A percentile compares a stretch with the other conserved stretches of the same genome.
These are phyloP conservation scores for Syzygium jambos DNA, from an alignment of 345 rosid species.

Conservation along the genomic window DNA sequence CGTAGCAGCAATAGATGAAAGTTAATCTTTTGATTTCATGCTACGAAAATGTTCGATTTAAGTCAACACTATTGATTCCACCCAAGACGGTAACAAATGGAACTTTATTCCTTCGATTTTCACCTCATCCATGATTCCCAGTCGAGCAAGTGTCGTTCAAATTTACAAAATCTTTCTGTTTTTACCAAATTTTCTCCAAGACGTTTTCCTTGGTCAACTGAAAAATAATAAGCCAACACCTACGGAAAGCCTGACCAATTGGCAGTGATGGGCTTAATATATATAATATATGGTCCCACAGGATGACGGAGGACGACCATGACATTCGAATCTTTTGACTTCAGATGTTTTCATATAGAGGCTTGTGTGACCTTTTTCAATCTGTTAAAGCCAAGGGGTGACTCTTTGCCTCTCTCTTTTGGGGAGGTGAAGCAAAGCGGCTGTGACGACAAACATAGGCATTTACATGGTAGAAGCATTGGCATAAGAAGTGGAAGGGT, in stretches of 20 bases:
- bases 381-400: neutral
- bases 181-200: neutral
- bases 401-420: neutral
- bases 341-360: neutral
- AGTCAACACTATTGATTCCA: neutral
- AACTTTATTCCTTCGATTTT: neutral
- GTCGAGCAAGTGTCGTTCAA: neutral
- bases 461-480: neutral
- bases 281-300: too few species aligned
- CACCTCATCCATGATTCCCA: neutral
- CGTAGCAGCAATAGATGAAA: neutral
- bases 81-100: neutral
- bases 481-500: neutral
- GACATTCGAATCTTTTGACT: neutral
- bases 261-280: neutral
- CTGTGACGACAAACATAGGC: neutral
- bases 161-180: neutral
- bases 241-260: neutral
- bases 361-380: neutral
- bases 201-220: neutral
- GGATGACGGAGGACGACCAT: too few species aligned
- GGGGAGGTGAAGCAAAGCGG: neutral
- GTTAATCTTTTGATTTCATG: neutral
- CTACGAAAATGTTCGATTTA: neutral
- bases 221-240: neutral